Evolutionary conservation across 2,329 filamentous ascomycete species (phyloP).

Genomic region (Sclerotinia sclerotiorum): DNA sequence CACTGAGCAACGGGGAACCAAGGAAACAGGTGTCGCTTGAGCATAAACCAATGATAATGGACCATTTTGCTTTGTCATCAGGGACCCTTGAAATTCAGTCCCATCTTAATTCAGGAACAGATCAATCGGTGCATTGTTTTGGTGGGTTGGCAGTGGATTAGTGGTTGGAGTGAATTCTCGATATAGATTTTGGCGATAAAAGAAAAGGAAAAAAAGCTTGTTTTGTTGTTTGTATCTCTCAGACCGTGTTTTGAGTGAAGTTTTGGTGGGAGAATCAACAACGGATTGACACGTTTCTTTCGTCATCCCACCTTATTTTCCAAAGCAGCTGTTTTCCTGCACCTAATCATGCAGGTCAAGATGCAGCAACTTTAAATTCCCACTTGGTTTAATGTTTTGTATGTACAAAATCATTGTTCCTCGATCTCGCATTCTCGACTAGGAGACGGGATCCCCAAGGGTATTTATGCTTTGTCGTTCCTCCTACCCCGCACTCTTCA

Average conservation of each 20-base stretch:
- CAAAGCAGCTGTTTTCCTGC: background rate
- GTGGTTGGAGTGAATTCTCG: constrained; percentile 13
- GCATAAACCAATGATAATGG: background rate
- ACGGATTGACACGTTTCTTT: constrained; percentile 12
- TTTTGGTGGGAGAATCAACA: background rate
- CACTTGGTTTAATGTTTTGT: constrained; percentile 9
- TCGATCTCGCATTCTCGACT: background rate
- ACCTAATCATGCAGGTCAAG: constrained; percentile 16
- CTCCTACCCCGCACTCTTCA: constrained; percentile 3
- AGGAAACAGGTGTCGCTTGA: background rate
- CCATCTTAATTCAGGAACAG: constrained; percentile 16
- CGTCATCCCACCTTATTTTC: background rate
- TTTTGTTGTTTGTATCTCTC: background rate
- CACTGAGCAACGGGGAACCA: background rate
- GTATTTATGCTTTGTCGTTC: background rate
- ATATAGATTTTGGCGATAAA: constrained; percentile 10
- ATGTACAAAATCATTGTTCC: constrained; percentile 12
- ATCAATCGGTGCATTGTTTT: background rate
- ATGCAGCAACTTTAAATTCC: constrained; percentile 3
- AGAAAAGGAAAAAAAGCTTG: constrained; percentile 10
- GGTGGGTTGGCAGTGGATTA: background rate
- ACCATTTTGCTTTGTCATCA: background rate
- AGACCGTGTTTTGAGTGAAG: background rate
- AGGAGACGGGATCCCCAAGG: background rate
- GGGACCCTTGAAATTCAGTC: background rate